Conservation (phyloP, 1,284 basidiomycete genomes). For the Cryptococcus sp. region DNA sequence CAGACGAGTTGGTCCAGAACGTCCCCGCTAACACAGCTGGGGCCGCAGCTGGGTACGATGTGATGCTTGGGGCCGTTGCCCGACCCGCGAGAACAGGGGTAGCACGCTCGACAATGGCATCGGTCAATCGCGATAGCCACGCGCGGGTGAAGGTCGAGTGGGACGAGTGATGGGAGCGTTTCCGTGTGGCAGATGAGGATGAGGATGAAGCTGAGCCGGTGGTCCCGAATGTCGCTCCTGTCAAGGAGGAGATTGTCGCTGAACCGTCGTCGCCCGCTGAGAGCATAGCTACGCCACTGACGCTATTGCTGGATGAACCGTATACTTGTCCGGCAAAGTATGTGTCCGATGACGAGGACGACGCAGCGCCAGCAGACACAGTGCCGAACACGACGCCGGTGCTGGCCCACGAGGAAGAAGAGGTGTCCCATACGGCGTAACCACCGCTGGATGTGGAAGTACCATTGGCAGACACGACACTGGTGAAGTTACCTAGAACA, state of each 20-base stretch:
- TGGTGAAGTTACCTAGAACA: constrained; percentile 75
- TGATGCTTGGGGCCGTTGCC: constrained; percentile 54
- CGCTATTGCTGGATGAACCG: constrained; percentile 50
- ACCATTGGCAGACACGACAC: constrained; percentile 55
- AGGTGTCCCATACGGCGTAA: constrained; percentile 75
- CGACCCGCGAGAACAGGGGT: constrained; percentile 53
- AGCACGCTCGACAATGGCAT: constrained; percentile 30
- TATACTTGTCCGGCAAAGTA: constrained; percentile 55
- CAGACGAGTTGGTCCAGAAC: constrained; percentile 83
- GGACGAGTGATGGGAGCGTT: constrained; percentile 54
- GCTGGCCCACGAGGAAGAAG: constrained; percentile 63
- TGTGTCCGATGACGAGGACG: constrained; percentile 38
- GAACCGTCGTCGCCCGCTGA: constrained; percentile 40
- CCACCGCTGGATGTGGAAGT: constrained; percentile 61
- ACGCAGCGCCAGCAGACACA: constrained; percentile 67
- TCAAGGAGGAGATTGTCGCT: constrained; percentile 33
- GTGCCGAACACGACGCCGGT: constrained; percentile 73
- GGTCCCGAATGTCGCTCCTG: constrained; percentile 36
- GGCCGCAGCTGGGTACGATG: constrained; percentile 61
- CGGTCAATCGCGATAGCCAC: constrained; percentile 39
- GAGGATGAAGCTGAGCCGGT: constrained; percentile 27
- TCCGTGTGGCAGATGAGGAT: constrained; percentile 9
- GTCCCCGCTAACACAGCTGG: constrained; percentile 82
- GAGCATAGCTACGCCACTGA: constrained; percentile 55
- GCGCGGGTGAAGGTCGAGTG: constrained; percentile 58